phyloP scores from a whole-genome alignment of 1,284 basidiomycete species.

The Erythrobasidium hasegawianum region DNA sequence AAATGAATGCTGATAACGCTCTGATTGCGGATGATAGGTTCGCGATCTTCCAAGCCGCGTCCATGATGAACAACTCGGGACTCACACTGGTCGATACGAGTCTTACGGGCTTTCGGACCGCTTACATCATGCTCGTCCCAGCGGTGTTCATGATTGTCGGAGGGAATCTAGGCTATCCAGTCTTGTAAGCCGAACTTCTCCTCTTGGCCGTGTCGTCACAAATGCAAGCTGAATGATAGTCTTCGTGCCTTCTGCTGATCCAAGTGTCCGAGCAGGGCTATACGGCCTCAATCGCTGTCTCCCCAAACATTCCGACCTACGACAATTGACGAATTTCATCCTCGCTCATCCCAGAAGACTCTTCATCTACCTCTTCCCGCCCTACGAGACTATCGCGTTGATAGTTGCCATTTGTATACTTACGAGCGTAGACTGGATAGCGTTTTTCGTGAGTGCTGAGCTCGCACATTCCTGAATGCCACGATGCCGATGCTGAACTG shows the following conservation, averaged over 20 bases:
- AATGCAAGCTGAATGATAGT: too few relatives aligned
- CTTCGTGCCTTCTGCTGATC: too few relatives aligned
- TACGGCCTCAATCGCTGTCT: constrained; percentile 57
- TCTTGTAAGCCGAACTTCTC: constrained; percentile 56
- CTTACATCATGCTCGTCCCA: constrained; percentile 71
- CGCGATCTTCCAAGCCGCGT: constrained; percentile 25
- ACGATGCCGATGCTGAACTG: too few relatives aligned
- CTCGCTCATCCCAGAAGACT: constrained; percentile 89
- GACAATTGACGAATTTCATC: constrained; percentile 73
- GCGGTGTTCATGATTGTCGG: constrained; percentile 67
- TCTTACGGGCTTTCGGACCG: constrained; percentile 60
- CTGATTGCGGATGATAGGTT: constrained; percentile 54
- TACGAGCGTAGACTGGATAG: constrained; percentile 77
- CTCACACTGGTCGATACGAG: constrained; percentile 20
- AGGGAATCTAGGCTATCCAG: constrained; percentile 58
- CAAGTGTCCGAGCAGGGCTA: constrained; percentile 44
- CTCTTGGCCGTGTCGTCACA: too few relatives aligned
- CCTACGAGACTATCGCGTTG: constrained; percentile 50
- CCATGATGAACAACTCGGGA: constrained; percentile 29
- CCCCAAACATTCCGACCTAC: constrained; percentile 64
- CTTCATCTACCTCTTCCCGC: constrained; percentile 91
- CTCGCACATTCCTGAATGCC: too few relatives aligned
- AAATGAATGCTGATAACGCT: too few relatives aligned
- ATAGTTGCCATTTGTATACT: constrained; percentile 7
- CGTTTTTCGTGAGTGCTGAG: constrained; percentile 68